Percentiles rank a stretch among this genome's conserved stretches.
These are phyloP conservation scores for Leccinum huronense DNA, from an alignment of 1,284 basidiomycete species.

Conservation along the genomic window DNA sequence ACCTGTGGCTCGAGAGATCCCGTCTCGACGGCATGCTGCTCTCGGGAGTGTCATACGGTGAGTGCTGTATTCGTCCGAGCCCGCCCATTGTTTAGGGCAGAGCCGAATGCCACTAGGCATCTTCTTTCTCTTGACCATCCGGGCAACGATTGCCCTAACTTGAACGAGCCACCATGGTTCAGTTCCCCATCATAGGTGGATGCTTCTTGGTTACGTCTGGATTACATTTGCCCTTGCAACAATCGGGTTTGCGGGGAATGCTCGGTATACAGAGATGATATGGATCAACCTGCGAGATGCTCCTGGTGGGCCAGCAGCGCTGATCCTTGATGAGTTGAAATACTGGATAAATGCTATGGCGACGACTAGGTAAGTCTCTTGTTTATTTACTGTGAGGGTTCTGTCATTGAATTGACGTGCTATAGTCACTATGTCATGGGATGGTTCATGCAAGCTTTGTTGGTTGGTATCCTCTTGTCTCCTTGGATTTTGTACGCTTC, in stretches of 20 bases:
- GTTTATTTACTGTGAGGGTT: not conserved
- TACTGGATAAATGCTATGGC: slow-evolving; percentile 30
- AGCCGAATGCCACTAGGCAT: slow-evolving; percentile 13
- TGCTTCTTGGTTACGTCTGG: slow-evolving; percentile 24
- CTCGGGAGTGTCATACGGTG: slow-evolving; percentile 14
- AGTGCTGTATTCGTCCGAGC: not conserved
- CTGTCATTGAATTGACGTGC: not conserved
- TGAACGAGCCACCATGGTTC: not conserved
- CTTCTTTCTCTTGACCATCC: slow-evolving; percentile 11
- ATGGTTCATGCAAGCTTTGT: slow-evolving; percentile 30
- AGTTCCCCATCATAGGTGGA: not conserved
- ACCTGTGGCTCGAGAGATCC: slow-evolving; percentile 31
- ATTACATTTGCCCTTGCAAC: slow-evolving; percentile 35
- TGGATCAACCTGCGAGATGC: slow-evolving; percentile 34
- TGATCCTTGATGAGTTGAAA: slow-evolving; percentile 21
- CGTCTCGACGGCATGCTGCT: slow-evolving; percentile 29
- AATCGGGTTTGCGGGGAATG: slow-evolving; percentile 32
- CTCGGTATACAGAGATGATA: slow-evolving; percentile 35
- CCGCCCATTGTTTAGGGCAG: not conserved
- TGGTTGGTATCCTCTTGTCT: slow-evolving; percentile 12
- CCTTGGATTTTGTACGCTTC: not conserved
- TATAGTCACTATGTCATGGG: slow-evolving; percentile 24
- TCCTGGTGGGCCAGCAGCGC: slow-evolving; percentile 22
- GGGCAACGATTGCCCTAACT: not conserved
- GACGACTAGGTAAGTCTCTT: slow-evolving; percentile 24